Conservation (phyloP, 2,329 filamentous ascomycete genomes). For the Microdochium nivale region DNA sequence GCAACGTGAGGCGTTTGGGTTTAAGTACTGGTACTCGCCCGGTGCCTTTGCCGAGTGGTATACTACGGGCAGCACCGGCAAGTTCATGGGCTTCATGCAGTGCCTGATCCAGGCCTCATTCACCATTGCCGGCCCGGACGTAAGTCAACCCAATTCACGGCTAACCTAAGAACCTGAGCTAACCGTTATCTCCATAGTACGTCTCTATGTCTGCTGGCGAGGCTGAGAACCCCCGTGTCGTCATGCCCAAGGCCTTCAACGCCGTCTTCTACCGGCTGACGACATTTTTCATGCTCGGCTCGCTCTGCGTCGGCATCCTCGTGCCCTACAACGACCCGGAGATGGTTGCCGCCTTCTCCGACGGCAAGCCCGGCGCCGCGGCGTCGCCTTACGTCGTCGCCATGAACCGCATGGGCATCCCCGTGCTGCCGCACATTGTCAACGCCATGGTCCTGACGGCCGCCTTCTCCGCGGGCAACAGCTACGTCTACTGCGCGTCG, state of each 20-base stretch:
- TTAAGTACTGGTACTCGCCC: slow-evolving; percentile 58
- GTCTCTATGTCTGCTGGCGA: slow-evolving; percentile 58
- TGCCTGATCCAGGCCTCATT: slow-evolving; percentile 66
- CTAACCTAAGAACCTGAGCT: no score
- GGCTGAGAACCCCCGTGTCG: slow-evolving; percentile 58
- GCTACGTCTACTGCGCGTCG: slow-evolving; percentile 59
- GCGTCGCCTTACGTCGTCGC: slow-evolving; percentile 60
- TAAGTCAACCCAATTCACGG: no score
- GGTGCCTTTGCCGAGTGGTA: slow-evolving; percentile 64
- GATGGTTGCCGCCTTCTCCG: slow-evolving; percentile 50
- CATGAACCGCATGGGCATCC: slow-evolving; percentile 58
- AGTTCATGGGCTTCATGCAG: slow-evolving; percentile 67
- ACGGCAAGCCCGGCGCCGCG: slow-evolving; percentile 55
- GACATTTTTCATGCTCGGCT: slow-evolving; percentile 67
- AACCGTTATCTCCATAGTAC: slow-evolving; percentile 22
- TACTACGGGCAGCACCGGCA: slow-evolving; percentile 55
- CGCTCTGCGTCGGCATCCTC: slow-evolving; percentile 62
- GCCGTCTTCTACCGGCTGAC: slow-evolving; percentile 73
- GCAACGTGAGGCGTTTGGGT: slow-evolving; percentile 60
- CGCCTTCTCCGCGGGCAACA: slow-evolving; percentile 60
- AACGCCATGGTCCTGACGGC: slow-evolving; percentile 65
- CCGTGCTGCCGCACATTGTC: slow-evolving; percentile 59
- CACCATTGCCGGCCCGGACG: slow-evolving; percentile 52
- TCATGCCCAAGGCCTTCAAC: slow-evolving; percentile 68
- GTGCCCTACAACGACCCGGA: slow-evolving; percentile 61